Evolutionary conservation across 2,329 filamentous ascomycete genomes (phyloP).

Genomic region (Trichoderma brevicompactum): DNA sequence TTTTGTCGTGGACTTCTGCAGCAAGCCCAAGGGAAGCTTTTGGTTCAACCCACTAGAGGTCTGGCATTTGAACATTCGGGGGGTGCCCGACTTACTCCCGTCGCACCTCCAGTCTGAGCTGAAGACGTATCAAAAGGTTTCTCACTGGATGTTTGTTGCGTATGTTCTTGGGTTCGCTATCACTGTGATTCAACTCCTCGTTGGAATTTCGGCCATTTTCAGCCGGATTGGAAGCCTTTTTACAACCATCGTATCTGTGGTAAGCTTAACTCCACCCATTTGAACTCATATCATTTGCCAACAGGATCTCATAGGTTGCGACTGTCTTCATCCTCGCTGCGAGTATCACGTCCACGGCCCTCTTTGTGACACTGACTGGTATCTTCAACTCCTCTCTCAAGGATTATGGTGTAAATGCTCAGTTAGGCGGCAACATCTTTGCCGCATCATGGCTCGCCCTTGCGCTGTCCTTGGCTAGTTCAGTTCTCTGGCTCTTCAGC

Average conservation of each 20-base stretch:
- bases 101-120: conserved; percentile 16
- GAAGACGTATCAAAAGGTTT: conserved; percentile 17
- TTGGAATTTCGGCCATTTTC: conserved; percentile 23
- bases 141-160: conserved; percentile 26
- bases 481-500: conserved; percentile 20
- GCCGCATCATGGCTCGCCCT: conserved; percentile 22
- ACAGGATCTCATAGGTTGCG: background rate
- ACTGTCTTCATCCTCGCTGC: conserved; percentile 18
- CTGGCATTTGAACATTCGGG: conserved; percentile 20
- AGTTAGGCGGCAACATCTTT: conserved; percentile 1
- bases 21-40: conserved; percentile 19
- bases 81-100: conserved; percentile 16
- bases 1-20: conserved; percentile 15
- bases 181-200: background rate
- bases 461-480: conserved; percentile 7
- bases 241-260: conserved; percentile 15
- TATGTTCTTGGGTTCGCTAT: conserved; percentile 18
- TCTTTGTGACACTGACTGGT: background rate
- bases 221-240: conserved; percentile 17
- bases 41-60: conserved; percentile 25
- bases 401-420: conserved; percentile 3
- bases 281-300: background rate
- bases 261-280: background rate
- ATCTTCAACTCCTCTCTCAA: conserved; percentile 18
- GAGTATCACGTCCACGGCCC: conserved; percentile 7